phyloP scores from a whole-genome alignment of 2,329 filamentous ascomycete genomes.

The Trichoderma harzianum region DNA sequence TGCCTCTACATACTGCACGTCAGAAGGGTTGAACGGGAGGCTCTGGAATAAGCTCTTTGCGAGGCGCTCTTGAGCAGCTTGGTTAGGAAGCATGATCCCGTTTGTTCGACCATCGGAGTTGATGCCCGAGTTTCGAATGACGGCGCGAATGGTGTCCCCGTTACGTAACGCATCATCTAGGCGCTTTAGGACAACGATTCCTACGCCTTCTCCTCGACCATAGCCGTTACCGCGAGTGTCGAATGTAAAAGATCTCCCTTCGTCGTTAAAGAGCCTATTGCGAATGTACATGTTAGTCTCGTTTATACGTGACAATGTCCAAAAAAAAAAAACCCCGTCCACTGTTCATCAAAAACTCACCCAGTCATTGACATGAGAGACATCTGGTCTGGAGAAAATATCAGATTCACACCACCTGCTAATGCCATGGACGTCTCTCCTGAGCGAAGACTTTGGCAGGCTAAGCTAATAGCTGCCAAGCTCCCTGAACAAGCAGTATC shows the following conservation, averaged over 20 bases:
- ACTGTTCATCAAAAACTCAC: background rate
- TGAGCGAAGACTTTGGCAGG: constrained; percentile 27
- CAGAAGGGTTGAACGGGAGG: background rate
- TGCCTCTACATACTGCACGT: background rate
- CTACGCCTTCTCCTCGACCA: constrained; percentile 39
- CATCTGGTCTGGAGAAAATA: constrained; percentile 19
- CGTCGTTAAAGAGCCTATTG: background rate
- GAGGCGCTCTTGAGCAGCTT: constrained; percentile 22
- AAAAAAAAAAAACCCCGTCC: background rate
- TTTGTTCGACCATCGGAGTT: constrained; percentile 42
- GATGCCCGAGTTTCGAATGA: constrained; percentile 35
- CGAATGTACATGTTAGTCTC: background rate
- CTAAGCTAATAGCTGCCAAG: constrained; percentile 43
- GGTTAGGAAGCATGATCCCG: constrained; percentile 35
- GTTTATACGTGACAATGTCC: background rate
- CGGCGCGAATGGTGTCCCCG: constrained; percentile 37
- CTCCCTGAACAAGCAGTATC: constrained; percentile 51
- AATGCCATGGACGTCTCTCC: constrained; percentile 34
- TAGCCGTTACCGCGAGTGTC: constrained; percentile 47
- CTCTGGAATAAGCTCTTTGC: constrained; percentile 20
- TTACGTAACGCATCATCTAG: constrained; percentile 41
- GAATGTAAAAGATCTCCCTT: constrained; percentile 27
- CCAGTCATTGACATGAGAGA: constrained; percentile 6
- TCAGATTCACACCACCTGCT: constrained; percentile 41
- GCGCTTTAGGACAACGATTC: constrained; percentile 43